Base-by-base conservation (phyloP, 2,329 filamentous ascomycete species). In the Diaporthe sp. region DNA sequence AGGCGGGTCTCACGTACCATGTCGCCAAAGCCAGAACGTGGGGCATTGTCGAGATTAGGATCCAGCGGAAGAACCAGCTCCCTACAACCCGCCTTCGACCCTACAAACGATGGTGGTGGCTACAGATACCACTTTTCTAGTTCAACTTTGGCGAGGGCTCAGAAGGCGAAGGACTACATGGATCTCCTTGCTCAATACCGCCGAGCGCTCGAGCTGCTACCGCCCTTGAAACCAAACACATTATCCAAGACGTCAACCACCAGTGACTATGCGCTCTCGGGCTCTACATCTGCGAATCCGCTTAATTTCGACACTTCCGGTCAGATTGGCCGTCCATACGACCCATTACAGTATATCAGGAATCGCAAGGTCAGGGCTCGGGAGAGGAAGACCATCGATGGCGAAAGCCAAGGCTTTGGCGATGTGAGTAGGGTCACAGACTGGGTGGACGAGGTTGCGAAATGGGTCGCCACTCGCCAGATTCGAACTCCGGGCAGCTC, bases 301-400 rank as follows among this genome's bases (percentile, higher is more conserved):
- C 53, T 69, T 39, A 75, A 71, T 82, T 79, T 74, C 81, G 86
- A 79, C 72, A 82, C 75, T 76, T 82, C 73, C 82, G 83, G 77
- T 69, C 85, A 79, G 75, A 83, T 93, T 10, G 94, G 94, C 6
- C 92, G 96, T 71, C 85, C 88, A 2, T 98, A 98, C 82, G 98
- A 99, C 82, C 97, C 96, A 6, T 85, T 99, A 34, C 97, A 98
- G 83, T 95, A 95, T 79, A 94, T 98, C 73, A 93, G 97, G 28
- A 98, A 99, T 81, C 91, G 96, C 65, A 96, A 96, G 82, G 90
- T 97, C 17, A 90, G 97, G 77, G 93, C 93, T 37, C 90, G 96
- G 22, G 94, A 97, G 84, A 91, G 94, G 55, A 92, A 90, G 78
- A 85, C 89, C 0, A 92, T 98, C 46, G 91, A 97, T 79, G 92